Evolutionary conservation across 2,329 filamentous ascomycete genomes (phyloP), one percentile per base, ranked within the genome.

Genomic region (Colletotrichum kahawae): DNA sequence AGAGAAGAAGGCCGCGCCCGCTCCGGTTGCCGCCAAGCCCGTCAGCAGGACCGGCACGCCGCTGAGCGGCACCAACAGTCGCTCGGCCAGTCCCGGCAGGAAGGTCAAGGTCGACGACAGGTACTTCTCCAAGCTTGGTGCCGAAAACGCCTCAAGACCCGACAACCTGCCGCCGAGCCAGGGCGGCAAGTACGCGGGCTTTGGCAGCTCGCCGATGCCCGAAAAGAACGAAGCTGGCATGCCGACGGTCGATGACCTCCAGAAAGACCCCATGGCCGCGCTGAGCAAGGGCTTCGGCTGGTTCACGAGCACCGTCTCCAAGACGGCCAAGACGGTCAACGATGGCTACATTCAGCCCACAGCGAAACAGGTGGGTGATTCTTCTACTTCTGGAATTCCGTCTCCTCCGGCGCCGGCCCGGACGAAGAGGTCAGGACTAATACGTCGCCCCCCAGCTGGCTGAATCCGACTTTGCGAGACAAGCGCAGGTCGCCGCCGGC

Each of bases 281-380:
- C 85, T 99, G 79, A 95, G 93, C 33, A 98, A 98, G 85, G 95
- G 96, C 0, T 97, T 98, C 80, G 96, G 96, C 10, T 98, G 97
- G 95, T 95, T 98, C 81, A 91, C 95, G 21, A 94, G 92, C 38
- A 95, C 95, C 14, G 95, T 98, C 56, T 93, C 92, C 31, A 98
- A 97, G 88, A 94, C 95, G 78, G 97, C 96, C 48, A 97, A 98
- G 88, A 95, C 92, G 18, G 93, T 98, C 29, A 98, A 98, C 83
- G 94, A 97, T 78, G 92, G 93, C 38, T 98, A 95, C 85, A 95
- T 99, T 69, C 95, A 98, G 85, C 97, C 97, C 12, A 97, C 95
- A 33, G 95, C 97, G 76, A 94, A 95, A 82, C 94, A 95, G 91
- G 94, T 95, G 88, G 76, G 89, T 75, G 73, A 73, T 36, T 16